A percentile compares a stretch with the other conserved stretches of the same genome.
Conservation (phyloP, 257 asterid species). For the Prunella vulgaris region DNA sequence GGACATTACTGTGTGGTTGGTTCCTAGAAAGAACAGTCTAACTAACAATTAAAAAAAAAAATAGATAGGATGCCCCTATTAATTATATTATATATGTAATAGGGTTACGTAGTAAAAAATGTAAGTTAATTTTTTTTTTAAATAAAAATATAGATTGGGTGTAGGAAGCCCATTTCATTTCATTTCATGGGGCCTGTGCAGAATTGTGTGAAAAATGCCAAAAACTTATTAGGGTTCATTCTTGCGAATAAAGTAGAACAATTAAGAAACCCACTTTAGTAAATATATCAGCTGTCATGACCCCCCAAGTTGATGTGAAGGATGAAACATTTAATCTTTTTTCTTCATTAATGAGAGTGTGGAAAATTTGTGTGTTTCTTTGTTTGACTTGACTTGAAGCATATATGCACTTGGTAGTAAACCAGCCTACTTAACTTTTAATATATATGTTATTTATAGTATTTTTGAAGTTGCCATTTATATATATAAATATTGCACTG, state of each 20-base stretch:
- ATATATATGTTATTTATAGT: background rate
- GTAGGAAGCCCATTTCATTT: background rate
- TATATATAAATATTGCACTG: too few species aligned
- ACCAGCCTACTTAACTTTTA: background rate
- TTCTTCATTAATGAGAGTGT: background rate
- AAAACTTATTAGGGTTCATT: slow-evolving; percentile 20
- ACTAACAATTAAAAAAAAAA: slow-evolving; percentile 15
- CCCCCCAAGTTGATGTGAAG: slow-evolving; percentile 9
- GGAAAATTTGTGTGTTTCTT: slow-evolving; percentile 5
- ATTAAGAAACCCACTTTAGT: slow-evolving; percentile 21
- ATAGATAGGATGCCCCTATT: slow-evolving; percentile 20
- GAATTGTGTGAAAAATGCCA: slow-evolving; percentile 25
- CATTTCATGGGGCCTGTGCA: slow-evolving; percentile 22
- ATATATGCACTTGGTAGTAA: background rate
- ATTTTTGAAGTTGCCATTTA: slow-evolving; percentile 7
- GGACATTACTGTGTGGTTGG: slow-evolving; percentile 52
- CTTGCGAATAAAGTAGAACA: slow-evolving; percentile 22
- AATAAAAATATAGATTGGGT: background rate
- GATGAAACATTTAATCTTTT: slow-evolving; percentile 4
- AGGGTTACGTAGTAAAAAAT: too few species aligned
- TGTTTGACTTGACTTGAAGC: slow-evolving; percentile 17
- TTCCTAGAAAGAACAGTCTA: slow-evolving; percentile 20
- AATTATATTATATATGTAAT: too few species aligned
- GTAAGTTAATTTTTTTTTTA: background rate
- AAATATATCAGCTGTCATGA: slow-evolving; percentile 15